Percentiles rank a stretch among this genome's conserved stretches.
These are phyloP conservation scores for Exophiala xenobiotica DNA, from an alignment of 2,329 filamentous ascomycete species.

Conservation along the genomic window DNA sequence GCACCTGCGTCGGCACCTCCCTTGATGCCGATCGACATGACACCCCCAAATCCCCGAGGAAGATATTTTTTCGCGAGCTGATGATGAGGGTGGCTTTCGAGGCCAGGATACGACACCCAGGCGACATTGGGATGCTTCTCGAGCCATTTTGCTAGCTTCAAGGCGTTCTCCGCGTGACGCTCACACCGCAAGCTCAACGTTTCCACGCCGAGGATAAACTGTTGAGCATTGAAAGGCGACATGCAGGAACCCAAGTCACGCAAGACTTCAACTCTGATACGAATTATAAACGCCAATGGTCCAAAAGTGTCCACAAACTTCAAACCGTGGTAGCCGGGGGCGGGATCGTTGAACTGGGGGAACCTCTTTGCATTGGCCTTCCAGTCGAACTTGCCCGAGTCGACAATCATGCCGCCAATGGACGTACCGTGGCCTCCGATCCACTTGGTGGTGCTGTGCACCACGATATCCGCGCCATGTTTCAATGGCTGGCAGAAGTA, in stretches of 20 bases:
- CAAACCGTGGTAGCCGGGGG: constrained; percentile 85
- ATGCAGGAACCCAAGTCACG: constrained; percentile 80
- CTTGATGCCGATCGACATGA: constrained; percentile 91
- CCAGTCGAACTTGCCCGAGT: constrained; percentile 85
- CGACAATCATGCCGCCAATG: constrained; percentile 73
- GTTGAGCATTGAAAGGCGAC: constrained; percentile 90
- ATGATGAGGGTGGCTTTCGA: constrained; percentile 79
- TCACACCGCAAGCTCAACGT: constrained; percentile 84
- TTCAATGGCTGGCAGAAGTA: constrained; percentile 81
- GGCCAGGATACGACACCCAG: constrained; percentile 93
- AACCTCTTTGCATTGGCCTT: constrained; percentile 78
- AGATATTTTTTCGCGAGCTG: constrained; percentile 83
- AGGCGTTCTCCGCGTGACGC: constrained; percentile 79
- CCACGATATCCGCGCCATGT: constrained; percentile 83
- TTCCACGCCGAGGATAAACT: constrained; percentile 84
- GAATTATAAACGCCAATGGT: constrained; percentile 75
- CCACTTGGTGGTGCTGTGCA: constrained; percentile 90
- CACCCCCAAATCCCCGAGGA: constrained; percentile 78
- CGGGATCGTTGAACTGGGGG: constrained; percentile 87
- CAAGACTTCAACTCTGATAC: constrained; percentile 83
- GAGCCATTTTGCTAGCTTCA: constrained; percentile 77
- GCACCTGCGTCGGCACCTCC: constrained; percentile 79
- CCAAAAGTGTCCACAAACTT: constrained; percentile 96
- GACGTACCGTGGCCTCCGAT: constrained; percentile 89
- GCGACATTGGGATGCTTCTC: constrained; percentile 78